Base-by-base conservation (phyloP, 768 basidiomycete species). In the Mycena rosella region DNA sequence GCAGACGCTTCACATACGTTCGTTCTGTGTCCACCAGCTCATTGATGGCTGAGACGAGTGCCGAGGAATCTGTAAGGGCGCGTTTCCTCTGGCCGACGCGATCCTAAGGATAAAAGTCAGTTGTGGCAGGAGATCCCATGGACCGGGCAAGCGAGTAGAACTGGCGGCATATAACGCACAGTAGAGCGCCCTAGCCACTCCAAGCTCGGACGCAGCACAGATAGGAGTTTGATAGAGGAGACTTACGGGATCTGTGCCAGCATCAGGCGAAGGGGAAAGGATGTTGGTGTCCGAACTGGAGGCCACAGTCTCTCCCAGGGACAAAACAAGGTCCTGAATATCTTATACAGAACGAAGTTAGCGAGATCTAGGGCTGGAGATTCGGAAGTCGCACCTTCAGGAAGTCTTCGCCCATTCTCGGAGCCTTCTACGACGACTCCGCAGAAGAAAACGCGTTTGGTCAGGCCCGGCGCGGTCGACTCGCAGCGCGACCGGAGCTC, bases 21-120 rank as follows among this genome's bases (percentile, higher is more conserved):
- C 90, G 88, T 77, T 99, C 96, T 15, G 96, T 98, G 38, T 88
- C 86, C 18, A 98, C 88, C 20, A 99, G 87, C 78, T 99, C 96
- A 69, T 91, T 91, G 70, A 97, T 85, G 63, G 94, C 87, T 53
- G 94, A 91, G 32, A 85, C 79, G 51, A 96, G 84, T 17, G 90
- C 87, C 63, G 89, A 86, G 38, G 88, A 77, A 74, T 93, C 86
- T 20, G 92, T 88, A 53, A 87, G 80, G 14, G 89, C 86, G 53
- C 89, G 89, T 76, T 88, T 86, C 63, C 87, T 81, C 61, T 84
- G 87, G 29, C 77, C 74, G 63, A 77, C 76, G 53, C 75, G 76
- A 62, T 84, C 81, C 85, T 86, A 65, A 22, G 47, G 36, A 64
- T 61, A 20, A 45, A 67, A 29, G 49, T 61, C 24, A 67, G 66